Evolutionary conservation across 208 protist species (phyloP), one percentile per base, ranked within the genome.

Genomic region (Crithidia sp.): DNA sequence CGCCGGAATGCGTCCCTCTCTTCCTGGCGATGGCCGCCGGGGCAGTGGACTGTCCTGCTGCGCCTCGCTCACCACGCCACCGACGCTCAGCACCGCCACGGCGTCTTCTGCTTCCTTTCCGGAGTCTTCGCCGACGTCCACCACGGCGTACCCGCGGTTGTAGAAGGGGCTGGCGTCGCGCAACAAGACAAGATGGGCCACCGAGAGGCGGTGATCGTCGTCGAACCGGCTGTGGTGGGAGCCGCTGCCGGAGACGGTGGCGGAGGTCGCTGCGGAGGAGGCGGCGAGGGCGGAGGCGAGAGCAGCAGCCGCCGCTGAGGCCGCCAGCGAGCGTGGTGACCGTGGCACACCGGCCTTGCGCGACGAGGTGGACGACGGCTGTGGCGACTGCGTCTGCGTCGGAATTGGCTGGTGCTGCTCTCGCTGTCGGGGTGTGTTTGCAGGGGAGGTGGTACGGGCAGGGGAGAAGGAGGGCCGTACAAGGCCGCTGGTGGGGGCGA

Each of bases 41-140:
- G 65, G 65, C 37, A 53, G 65, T 2, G 65, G 65, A 16, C 65
- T 70, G 54, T 70, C 65, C n/a, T 61, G 65, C 19, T 61, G 19
- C 5, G 53, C 47, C 5, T 12, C 40, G 9, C 7, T 17, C 10
- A 53, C 43, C 28, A 28, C 28, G 28, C 28, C 28, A 28, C 28
- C 28, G 28, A 28, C 28, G 28, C 28, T 28, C 28, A 28, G 28
- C 28, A 28, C 28, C 28, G 28, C 28, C 28, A 28, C 28, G 28
- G 28, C 28, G 28, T 28, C 28, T 1, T 28, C 28, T 28, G 28
- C 28, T 28, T 28, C 28, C 40, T 19, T 47, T n/a, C 8, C 36
- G 7, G 14, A 28, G 7, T 40, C 57, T 16, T 57, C 64, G n/a
- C n/a, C 7, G 16, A 52, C 43, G 17, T 64, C 59, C 59, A 64